Conservation (phyloP, 2,329 filamentous ascomycete genomes). For the Didymosphaeria variabile region DNA sequence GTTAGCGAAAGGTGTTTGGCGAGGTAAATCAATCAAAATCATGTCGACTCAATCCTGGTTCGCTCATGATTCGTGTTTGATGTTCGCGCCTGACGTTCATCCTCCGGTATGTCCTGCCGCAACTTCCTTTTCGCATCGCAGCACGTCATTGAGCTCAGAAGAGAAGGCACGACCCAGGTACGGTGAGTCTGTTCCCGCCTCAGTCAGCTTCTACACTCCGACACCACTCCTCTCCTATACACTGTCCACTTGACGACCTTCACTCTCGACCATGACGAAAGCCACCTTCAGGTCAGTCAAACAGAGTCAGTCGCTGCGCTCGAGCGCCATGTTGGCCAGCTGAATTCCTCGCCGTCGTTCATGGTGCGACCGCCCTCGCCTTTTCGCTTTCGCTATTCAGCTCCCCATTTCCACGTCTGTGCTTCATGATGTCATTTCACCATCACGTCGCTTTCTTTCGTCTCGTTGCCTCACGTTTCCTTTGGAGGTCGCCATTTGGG, state of each 20-base stretch:
- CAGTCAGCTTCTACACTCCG: not conserved
- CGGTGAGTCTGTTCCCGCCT: constrained; percentile 1
- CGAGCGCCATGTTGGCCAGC: constrained; percentile 21
- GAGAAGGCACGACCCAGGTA: not conserved
- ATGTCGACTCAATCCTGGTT: constrained; percentile 22
- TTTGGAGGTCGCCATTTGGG: constrained; percentile 2
- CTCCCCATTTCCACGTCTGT: constrained; percentile 19
- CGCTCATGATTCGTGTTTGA: constrained; percentile 5
- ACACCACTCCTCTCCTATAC: not conserved
- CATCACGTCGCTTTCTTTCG: not conserved
- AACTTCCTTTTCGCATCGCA: not conserved
- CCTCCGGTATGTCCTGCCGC: not conserved
- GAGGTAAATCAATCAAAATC: constrained; percentile 20
- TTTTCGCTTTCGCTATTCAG: constrained; percentile 23
- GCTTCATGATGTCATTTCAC: constrained; percentile 35
- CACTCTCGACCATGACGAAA: not conserved
- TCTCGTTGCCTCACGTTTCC: constrained; percentile 9
- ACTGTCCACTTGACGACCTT: not conserved
- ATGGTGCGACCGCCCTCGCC: constrained; percentile 29
- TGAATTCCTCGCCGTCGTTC: constrained; percentile 6
- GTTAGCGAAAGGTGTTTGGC: constrained; percentile 22
- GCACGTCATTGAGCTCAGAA: not conserved
- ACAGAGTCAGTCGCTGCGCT: constrained; percentile 19
- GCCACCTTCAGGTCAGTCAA: not conserved
- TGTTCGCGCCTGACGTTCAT: not conserved